Evolutionary conservation across 164 flowering plant genomes (phyloP).

Genomic region (Berberis thunbergii): DNA sequence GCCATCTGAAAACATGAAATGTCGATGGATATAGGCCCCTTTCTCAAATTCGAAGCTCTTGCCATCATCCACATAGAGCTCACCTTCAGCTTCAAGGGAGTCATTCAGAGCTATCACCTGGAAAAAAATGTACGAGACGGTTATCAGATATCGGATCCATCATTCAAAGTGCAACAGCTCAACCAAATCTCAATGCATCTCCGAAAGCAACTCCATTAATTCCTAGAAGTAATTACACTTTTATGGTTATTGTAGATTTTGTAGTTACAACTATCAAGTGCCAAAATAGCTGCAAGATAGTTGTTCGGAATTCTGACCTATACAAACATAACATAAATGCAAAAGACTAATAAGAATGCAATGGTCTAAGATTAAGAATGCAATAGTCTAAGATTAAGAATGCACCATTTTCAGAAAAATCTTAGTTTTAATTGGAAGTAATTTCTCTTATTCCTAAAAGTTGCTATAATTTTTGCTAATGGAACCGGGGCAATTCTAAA

Average conservation of each 20-base stretch:
- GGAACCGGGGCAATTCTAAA: no score
- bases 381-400: neutral
- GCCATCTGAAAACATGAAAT: conserved; percentile 65
- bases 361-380: no score
- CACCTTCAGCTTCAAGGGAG: conserved; percentile 84
- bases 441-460: no score
- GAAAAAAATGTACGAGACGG: conserved; percentile 5
- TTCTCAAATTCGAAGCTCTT: conserved; percentile 70
- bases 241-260: no score
- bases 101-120: conserved; percentile 88
- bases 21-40: conserved; percentile 86
- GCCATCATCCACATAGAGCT: conserved; percentile 89
- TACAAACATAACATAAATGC: no score
- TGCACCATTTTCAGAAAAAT: neutral
- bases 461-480: no score
- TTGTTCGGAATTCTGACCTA: no score
- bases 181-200: neutral
- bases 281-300: no score
- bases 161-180: neutral
- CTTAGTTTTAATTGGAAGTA: neutral
- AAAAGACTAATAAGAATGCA: no score
- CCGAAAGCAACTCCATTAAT: no score
- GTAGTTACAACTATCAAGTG: no score
- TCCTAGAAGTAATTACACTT: no score
- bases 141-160: neutral